A percentile compares a stretch with the other conserved stretches of the same genome.
Conservation (phyloP, 116 monocot species). For the Dioscorea cayenensis region DNA sequence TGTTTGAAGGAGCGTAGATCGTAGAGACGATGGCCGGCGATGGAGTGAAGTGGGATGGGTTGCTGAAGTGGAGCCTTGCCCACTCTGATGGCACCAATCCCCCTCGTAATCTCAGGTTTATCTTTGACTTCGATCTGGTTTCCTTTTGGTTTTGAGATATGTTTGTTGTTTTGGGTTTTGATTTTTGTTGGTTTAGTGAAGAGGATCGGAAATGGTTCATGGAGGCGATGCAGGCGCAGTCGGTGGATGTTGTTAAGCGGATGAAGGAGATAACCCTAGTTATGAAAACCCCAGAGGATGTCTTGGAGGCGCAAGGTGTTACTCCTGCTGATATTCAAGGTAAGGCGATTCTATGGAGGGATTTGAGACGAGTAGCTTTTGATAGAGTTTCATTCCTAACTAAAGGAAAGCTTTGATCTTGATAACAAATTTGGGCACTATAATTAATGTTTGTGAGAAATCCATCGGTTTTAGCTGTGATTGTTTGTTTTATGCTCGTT, state of each 20-base stretch:
- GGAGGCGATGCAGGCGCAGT: slow-evolving; percentile 93
- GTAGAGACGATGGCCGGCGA: slow-evolving; percentile 42
- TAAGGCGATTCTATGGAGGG: slow-evolving; percentile 4
- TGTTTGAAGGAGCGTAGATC: too few species aligned
- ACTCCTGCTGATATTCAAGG: slow-evolving; percentile 67
- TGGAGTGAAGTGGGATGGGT: slow-evolving; percentile 71
- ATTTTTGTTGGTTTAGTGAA: slow-evolving; percentile 36
- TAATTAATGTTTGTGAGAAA: too few species aligned
- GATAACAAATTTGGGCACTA: too few species aligned
- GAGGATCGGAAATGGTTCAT: slow-evolving; percentile 88
- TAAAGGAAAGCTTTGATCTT: too few species aligned
- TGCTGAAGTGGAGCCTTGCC: slow-evolving; percentile 93
- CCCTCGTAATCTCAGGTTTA: slow-evolving; percentile 54
- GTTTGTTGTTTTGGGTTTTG: slow-evolving; percentile 3
- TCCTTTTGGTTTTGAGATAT: background rate
- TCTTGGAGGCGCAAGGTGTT: slow-evolving; percentile 62
- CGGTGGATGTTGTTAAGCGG: slow-evolving; percentile 69
- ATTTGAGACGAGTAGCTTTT: too few species aligned
- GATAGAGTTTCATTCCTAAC: too few species aligned
- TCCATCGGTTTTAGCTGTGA: background rate
- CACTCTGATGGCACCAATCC: slow-evolving; percentile 70
- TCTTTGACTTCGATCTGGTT: background rate
- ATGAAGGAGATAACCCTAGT: slow-evolving; percentile 97
- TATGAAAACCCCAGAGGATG: slow-evolving; percentile 74
- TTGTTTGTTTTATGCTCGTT: background rate